Percentiles rank a stretch among this genome's conserved stretches.
phyloP scores from a whole-genome alignment of 1,139 yeast genomes.

The Debaryomyces psychrophilus region DNA sequence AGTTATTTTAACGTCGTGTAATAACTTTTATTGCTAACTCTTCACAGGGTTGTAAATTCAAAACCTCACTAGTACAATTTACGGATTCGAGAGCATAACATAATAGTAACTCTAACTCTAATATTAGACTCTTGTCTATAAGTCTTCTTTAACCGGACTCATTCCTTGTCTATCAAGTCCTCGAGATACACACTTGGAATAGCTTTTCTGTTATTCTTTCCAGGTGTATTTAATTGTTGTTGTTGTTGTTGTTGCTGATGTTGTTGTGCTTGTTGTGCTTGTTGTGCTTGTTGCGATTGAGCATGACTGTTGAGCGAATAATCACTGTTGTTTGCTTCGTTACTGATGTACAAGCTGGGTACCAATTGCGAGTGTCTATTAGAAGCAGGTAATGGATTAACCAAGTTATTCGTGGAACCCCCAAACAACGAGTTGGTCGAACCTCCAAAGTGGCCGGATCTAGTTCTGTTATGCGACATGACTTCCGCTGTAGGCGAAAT shows the following conservation, averaged over 20 bases:
- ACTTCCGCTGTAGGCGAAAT: constrained; percentile 83
- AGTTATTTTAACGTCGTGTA: not conserved
- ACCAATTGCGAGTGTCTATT: constrained; percentile 37
- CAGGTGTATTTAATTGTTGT: constrained; percentile 15
- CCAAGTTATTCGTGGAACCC: constrained; percentile 33
- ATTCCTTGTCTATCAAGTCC: constrained; percentile 49
- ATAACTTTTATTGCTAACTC: not conserved
- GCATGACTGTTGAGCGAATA: constrained; percentile 24
- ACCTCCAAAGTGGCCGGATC: constrained; percentile 26
- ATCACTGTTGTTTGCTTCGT: constrained; percentile 40
- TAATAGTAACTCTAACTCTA: not conserved
- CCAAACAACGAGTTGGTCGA: constrained; percentile 31
- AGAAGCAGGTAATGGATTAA: constrained; percentile 27
- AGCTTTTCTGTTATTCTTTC: constrained; percentile 32
- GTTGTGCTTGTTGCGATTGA: constrained; percentile 16
- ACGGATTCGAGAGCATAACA: too few species aligned
- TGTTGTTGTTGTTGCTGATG: constrained; percentile 17
- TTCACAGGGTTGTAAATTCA: not conserved
- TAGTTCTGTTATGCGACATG: constrained; percentile 49
- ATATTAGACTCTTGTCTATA: not conserved
- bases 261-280: constrained; percentile 1
- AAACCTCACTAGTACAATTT: not conserved
- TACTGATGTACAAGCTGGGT: constrained; percentile 42
- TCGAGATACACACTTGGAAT: constrained; percentile 63
- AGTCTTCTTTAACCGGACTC: not conserved